These are phyloP conservation scores for Entrophospora sp. DNA, from an alignment of 192 early-diverging fungal genomes.

Conservation along the genomic window DNA sequence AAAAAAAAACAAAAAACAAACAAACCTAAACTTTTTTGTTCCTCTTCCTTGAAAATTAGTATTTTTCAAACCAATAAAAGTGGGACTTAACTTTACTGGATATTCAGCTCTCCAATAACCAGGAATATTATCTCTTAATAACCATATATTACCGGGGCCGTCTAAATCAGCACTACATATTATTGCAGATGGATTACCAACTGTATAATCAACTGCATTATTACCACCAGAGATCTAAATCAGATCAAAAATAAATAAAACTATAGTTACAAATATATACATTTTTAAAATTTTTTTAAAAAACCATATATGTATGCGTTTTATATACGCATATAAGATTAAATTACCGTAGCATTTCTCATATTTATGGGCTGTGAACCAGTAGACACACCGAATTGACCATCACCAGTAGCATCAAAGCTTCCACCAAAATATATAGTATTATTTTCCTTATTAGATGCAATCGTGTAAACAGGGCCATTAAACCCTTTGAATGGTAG, in stretches of 20 bases:
- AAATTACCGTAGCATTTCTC: slow-evolving; percentile 20
- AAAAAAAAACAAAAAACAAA: background rate
- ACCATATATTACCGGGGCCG: slow-evolving; percentile 33
- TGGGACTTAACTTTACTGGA: slow-evolving; percentile 43
- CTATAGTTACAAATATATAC: background rate
- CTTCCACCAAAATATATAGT: slow-evolving; percentile 59
- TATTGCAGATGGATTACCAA: slow-evolving; percentile 1
- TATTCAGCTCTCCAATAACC: slow-evolving; percentile 61
- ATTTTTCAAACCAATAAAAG: slow-evolving; percentile 60
- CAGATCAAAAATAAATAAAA: background rate
- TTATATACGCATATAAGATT: too few relatives aligned
- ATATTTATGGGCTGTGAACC: slow-evolving; percentile 32
- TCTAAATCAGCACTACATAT: slow-evolving; percentile 1
- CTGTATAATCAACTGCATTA: background rate
- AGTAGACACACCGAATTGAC: slow-evolving; percentile 24
- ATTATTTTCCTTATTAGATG: slow-evolving; percentile 30
- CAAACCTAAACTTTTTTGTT: slow-evolving; percentile 50
- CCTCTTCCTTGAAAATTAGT: slow-evolving; percentile 44
- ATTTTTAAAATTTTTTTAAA: background rate
- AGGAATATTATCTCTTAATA: slow-evolving; percentile 57
- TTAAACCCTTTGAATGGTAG: slow-evolving; percentile 63
- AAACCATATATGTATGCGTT: too few relatives aligned
- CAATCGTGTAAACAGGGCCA: slow-evolving; percentile 55
- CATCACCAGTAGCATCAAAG: slow-evolving; percentile 61
- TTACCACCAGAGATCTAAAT: slow-evolving; percentile 13